These are phyloP conservation scores for Polyporus arcularius DNA, from an alignment of 768 basidiomycete species.

Conservation along the genomic window DNA sequence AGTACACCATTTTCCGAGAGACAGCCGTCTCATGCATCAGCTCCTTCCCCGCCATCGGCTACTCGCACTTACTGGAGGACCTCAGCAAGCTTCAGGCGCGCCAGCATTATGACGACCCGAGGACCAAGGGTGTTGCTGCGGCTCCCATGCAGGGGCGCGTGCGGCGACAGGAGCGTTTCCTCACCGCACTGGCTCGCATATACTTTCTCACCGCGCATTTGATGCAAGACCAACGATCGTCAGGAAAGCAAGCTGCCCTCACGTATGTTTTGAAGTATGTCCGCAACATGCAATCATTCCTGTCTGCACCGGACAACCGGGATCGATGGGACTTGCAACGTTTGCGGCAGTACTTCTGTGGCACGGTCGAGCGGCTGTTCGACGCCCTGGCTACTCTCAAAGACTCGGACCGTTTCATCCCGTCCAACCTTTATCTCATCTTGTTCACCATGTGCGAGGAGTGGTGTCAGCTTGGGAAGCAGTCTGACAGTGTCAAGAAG, in stretches of 20 bases:
- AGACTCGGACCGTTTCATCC: constrained; percentile 76
- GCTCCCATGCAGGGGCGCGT: constrained; percentile 50
- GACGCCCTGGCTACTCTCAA: constrained; percentile 70
- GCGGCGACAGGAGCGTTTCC: constrained; percentile 75
- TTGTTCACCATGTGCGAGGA: constrained; percentile 88
- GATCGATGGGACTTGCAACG: constrained; percentile 79
- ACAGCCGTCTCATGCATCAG: constrained; percentile 88
- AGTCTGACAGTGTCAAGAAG: constrained; percentile 71
- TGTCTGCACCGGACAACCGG: constrained; percentile 70
- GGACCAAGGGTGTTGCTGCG: constrained; percentile 48
- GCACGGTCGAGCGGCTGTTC: constrained; percentile 83
- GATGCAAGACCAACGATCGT: constrained; percentile 67
- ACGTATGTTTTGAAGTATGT: constrained; percentile 85
- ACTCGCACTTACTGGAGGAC: constrained; percentile 82
- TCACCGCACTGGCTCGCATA: constrained; percentile 86
- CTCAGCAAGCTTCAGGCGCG: constrained; percentile 77
- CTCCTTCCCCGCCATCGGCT: constrained; percentile 74
- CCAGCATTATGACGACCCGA: constrained; percentile 80
- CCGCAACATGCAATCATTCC: constrained; percentile 74
- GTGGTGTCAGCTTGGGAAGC: constrained; percentile 87
- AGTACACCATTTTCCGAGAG: constrained; percentile 81
- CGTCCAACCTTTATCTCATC: constrained; percentile 71
- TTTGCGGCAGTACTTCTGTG: constrained; percentile 88
- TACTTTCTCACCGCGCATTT: constrained; percentile 84
- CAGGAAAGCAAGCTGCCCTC: constrained; percentile 71